phyloP scores from a whole-genome alignment of 1,284 basidiomycete genomes.

The Cutaneotrichosporon dermatis region DNA sequence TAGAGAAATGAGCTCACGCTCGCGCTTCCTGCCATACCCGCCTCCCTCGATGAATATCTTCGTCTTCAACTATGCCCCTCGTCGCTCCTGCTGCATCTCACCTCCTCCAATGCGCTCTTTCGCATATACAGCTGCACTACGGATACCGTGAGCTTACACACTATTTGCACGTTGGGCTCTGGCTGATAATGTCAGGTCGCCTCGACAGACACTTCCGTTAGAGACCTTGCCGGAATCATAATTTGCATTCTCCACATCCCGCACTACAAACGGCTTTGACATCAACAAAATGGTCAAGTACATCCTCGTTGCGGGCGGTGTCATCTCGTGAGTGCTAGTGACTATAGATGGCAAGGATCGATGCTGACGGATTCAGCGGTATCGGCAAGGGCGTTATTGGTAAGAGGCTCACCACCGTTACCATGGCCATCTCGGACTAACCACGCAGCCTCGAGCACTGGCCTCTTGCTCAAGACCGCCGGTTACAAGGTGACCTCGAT shows the following conservation, averaged over 20 bases:
- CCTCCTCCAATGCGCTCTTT: no score
- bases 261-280: not conserved
- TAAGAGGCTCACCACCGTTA: conserved; percentile 49
- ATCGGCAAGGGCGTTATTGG: conserved; percentile 94
- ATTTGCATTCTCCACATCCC: conserved; percentile 3
- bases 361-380: conserved; percentile 56
- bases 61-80: not conserved
- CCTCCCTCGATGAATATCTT: not conserved
- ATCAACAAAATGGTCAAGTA: conserved; percentile 59
- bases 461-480: conserved; percentile 88
- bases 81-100: no score
- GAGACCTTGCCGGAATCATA: not conserved
- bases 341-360: not conserved
- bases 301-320: conserved; percentile 84
- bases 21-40: not conserved
- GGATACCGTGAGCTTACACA: no score
- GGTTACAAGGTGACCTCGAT: conserved; percentile 97
- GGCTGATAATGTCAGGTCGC: no score
- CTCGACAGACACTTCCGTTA: no score
- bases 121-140: no score
- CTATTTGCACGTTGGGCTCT: no score
- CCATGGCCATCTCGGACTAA: not conserved
- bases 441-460: conserved; percentile 83
- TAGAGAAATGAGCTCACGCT: conserved; percentile 1
- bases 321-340: conserved; percentile 55